Evolutionary conservation across 2,329 filamentous ascomycete genomes (phyloP).

Genomic region (Didymella sp.): DNA sequence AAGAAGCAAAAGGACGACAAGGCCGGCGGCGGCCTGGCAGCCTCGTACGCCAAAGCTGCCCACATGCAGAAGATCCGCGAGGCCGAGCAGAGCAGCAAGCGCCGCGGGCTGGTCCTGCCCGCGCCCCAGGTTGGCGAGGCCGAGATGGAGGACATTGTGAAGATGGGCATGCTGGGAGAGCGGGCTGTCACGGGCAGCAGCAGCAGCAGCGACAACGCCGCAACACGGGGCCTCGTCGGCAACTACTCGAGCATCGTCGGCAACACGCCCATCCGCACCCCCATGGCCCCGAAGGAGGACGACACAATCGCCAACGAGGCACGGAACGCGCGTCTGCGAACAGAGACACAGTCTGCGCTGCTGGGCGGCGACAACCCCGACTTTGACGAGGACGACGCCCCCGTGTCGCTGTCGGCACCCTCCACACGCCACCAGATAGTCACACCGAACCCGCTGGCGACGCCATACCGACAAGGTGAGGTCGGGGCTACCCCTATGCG

Average conservation of each 20-base stretch:
- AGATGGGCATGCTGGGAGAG: slow-evolving; percentile 96
- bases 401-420: slow-evolving; percentile 86
- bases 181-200: slow-evolving; percentile 83
- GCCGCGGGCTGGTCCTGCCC: slow-evolving; percentile 81
- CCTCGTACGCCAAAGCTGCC: slow-evolving; percentile 89
- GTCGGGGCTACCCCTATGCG: slow-evolving; percentile 70
- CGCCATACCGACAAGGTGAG: slow-evolving; percentile 75
- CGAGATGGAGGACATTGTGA: slow-evolving; percentile 96
- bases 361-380: slow-evolving; percentile 94
- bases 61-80: slow-evolving; percentile 95
- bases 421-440: slow-evolving; percentile 80
- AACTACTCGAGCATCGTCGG: slow-evolving; percentile 84
- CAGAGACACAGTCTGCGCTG: slow-evolving; percentile 90
- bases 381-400: slow-evolving; percentile 78
- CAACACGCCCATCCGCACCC: slow-evolving; percentile 87
- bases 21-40: slow-evolving; percentile 74
- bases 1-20: slow-evolving; percentile 85
- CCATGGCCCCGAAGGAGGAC: slow-evolving; percentile 87
- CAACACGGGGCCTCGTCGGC: slow-evolving; percentile 83
- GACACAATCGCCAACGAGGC: slow-evolving; percentile 97
- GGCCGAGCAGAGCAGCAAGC: slow-evolving; percentile 95
- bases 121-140: slow-evolving; percentile 89
- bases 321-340: slow-evolving; percentile 87
- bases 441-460: slow-evolving; percentile 96
- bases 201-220: slow-evolving; percentile 79